Evolutionary conservation across 345 rosid species (phyloP).

Genomic region (Brassica napus): Da-Ae NC_063442.1:18974501-18975000

Average conservation of each 20-base stretch:
- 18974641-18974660: background rate
- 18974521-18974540: constrained; percentile 57
- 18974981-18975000: constrained; percentile 52
- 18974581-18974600: constrained; percentile 57
- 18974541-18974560: constrained; percentile 49
- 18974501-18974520: constrained; percentile 53
- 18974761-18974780: constrained; percentile 61
- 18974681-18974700: constrained; percentile 48
- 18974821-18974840: constrained; percentile 74
- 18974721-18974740: constrained; percentile 68
- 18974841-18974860: constrained; percentile 74
- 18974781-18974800: constrained; percentile 76
- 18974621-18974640: background rate
- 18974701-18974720: constrained; percentile 74
- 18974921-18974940: constrained; percentile 47
- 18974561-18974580: constrained; percentile 61
- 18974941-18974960: constrained; percentile 79
- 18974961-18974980: constrained; percentile 57
- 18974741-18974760: constrained; percentile 67
- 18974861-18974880: constrained; percentile 84
- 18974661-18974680: background rate
- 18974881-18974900: constrained; percentile 83
- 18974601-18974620: constrained; percentile 51
- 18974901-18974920: constrained; percentile 48
- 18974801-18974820: constrained; percentile 66